Evolutionary conservation across 2,329 filamentous ascomycete genomes (phyloP), one percentile per base, ranked within the genome.

Genomic region (Fonsecaea multimorphosa): DNA sequence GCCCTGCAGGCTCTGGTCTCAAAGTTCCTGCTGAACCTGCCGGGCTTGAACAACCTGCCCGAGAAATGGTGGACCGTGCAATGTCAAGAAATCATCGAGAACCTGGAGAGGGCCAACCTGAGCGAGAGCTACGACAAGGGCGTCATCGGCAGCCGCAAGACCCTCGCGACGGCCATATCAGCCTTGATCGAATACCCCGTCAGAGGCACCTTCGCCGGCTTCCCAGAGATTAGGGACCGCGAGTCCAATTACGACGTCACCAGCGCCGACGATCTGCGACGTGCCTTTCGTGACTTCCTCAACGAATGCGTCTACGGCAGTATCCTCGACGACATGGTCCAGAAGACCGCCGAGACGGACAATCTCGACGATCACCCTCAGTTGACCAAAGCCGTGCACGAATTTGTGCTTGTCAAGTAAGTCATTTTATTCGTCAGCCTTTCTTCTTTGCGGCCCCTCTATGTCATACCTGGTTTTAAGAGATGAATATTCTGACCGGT

Each of bases 81-180:
- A 52, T 80, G 89, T 27, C 84, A 86, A 70, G 83, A 83, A 1
- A 76, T 92, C 16, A 80, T 91, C 71, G 78, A 80, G 71, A 83
- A 86, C 72, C 79, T 94, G 61, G 87, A 84, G 8, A 84, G 87
- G 34, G 89, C 87, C 1, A 87, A 91, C 58, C 80, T 94, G 34
- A 92, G 89, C 1, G 91, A 94, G 76, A 92, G 89, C 74, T 94
- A 93, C 73, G 91, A 94, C 75, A 92, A 92, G 76, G 91, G 89
- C 14, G 83, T 87, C 0, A 78, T 94, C 70, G 91, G 91, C 0
- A 87, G 88, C 65, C 83, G 91, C 58, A 93, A 92, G 78, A 91
- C 89, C 22, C 78, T 94, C 56, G 86, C 91, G 0, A 92, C 91
- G 6, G 90, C 89, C 0, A 83, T 88, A 9, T 89, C 89, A 38